phyloP scores from a whole-genome alignment of 2,329 filamentous ascomycete genomes.

The Exophiala spinifera region DNA sequence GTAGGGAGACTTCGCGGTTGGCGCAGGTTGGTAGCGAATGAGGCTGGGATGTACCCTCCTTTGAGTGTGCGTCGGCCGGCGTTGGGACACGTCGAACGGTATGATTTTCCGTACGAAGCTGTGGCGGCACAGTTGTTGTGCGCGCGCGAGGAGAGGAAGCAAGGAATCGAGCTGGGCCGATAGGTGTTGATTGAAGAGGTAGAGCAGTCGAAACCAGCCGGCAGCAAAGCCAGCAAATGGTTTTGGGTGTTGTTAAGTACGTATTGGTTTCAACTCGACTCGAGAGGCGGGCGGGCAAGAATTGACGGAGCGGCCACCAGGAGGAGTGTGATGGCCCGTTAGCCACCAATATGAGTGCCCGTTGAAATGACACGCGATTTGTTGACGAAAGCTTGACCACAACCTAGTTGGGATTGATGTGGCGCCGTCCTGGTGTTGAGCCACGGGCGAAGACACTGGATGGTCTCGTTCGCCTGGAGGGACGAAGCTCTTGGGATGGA shows the following conservation, averaged over 20 bases:
- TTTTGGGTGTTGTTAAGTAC: background rate
- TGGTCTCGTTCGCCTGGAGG: too few relatives aligned
- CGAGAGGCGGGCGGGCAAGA: constrained; percentile 8
- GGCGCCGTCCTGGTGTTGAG: background rate
- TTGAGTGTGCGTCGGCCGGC: background rate
- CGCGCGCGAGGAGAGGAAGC: background rate
- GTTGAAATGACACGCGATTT: constrained; percentile 19
- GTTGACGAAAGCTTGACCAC: background rate
- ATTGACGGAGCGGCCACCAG: constrained; percentile 1
- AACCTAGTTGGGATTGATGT: background rate
- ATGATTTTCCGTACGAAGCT: background rate
- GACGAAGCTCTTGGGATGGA: too few relatives aligned
- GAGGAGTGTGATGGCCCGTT: background rate
- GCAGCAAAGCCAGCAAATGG: constrained; percentile 3
- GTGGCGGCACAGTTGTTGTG: background rate
- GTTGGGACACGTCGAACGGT: too few relatives aligned
- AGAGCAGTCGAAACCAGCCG: background rate
- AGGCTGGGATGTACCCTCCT: background rate
- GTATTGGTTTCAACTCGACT: constrained; percentile 7
- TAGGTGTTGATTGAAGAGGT: background rate
- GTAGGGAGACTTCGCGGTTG: background rate
- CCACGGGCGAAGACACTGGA: background rate
- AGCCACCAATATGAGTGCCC: background rate
- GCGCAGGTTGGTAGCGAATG: background rate
- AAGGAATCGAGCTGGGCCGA: background rate